These are phyloP conservation scores for Quercus bicolor DNA, from an alignment of 306 rosid genomes.

Conservation along the genomic window DNA sequence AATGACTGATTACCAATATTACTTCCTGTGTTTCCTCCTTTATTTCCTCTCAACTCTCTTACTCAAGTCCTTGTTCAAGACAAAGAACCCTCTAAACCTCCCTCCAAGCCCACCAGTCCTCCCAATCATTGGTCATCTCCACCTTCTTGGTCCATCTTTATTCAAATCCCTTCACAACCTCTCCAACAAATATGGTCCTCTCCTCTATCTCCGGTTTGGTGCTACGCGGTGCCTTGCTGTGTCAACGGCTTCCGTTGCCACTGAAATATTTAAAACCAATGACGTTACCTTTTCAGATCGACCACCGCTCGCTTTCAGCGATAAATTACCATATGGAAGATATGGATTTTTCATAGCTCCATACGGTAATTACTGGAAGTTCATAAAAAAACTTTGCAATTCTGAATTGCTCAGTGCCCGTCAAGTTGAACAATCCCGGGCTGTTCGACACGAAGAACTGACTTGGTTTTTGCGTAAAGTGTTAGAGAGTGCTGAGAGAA, in stretches of 20 bases:
- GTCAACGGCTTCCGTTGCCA: constrained; percentile 34
- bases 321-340: constrained; percentile 32
- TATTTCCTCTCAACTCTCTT: background rate
- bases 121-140: constrained; percentile 46
- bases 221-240: constrained; percentile 32
- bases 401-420: constrained; percentile 21
- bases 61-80: too few relatives aligned
- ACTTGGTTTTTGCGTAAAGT: constrained; percentile 11
- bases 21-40: too few relatives aligned
- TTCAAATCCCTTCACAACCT: constrained; percentile 33
- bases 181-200: constrained; percentile 38
- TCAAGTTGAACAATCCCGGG: background rate
- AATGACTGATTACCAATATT: too few relatives aligned
- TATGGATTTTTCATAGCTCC: constrained; percentile 42
- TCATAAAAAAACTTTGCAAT: constrained; percentile 49
- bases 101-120: constrained; percentile 37
- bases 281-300: constrained; percentile 39
- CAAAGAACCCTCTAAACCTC: background rate
- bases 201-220: constrained; percentile 38
- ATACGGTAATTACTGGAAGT: constrained; percentile 46
- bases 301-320: constrained; percentile 41
- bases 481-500: constrained; percentile 9
- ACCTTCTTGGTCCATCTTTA: constrained; percentile 34
- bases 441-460: background rate
- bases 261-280: constrained; percentile 42